Evolutionary conservation across 495 filamentous ascomycete species (phyloP), one percentile per base, ranked within the genome.

Genomic region (Podospora appendiculata): DNA sequence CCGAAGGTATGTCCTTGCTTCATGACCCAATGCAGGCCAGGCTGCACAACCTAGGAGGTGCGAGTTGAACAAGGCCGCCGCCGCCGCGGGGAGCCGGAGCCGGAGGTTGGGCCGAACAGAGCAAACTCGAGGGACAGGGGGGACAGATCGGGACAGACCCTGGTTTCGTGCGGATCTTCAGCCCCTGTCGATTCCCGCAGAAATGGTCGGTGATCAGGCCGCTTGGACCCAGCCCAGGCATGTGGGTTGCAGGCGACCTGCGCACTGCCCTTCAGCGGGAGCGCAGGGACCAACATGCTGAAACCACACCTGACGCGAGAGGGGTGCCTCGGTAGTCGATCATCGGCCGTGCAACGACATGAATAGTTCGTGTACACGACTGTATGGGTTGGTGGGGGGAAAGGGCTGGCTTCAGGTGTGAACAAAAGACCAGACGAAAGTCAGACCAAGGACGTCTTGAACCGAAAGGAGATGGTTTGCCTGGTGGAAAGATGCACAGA

Each of bases 211-310:
- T 56, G 55, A 58, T 61, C 55, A 58, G 44, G 56, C 55, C 36
- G 10, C 17, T 13, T 34, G n/a, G 16, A 10, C 14, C 16, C 14
- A 17, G 14, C 13, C 41, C n/a, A 18, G 41, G 11, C 41, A 14
- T 18, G n/a, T 17, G 41, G n/a, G 8, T 17, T 10, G 11, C 41
- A 14, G 14, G 14, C 41, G 12, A 8, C n/a, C 11, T 8, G n/a
- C 16, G 41, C 38, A 14, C 10, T 11, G 8, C 10, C 11, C 38
- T 40, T 34, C 7, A 25, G 48, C 42, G 47, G 33, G n/a, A 8
- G 55, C 41, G 55, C 46, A 54, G 56, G 56, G 56, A 51, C 56
- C 56, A 58, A 46, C 47, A 46, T 17, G 51, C 51, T 58, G 56
- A 58, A 58, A 58, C 56, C 19, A 7, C 34, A 41, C 48, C 38